A percentile compares a stretch with the other conserved stretches of the same genome.
These are phyloP conservation scores for Alternaria sp. DNA, from an alignment of 2,329 filamentous ascomycete species.

Conservation along the genomic window DNA sequence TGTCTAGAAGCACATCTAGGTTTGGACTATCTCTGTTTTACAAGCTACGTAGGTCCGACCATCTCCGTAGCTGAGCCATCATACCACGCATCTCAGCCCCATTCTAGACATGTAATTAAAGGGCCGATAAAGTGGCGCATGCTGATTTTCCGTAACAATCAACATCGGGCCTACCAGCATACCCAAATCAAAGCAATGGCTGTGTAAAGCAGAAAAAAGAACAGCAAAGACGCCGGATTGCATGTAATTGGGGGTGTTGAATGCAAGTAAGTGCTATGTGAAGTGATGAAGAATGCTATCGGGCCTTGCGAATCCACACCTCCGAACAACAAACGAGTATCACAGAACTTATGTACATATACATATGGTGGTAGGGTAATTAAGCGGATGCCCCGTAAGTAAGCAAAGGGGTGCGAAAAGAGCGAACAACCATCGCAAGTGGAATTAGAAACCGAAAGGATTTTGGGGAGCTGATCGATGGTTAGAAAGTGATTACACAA, in stretches of 20 bases:
- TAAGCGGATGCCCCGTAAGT: background rate
- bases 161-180: background rate
- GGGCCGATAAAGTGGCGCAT: background rate
- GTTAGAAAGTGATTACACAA: slow-evolving; percentile 12
- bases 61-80: background rate
- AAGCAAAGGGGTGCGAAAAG: background rate
- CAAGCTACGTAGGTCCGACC: background rate
- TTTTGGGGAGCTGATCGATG: slow-evolving; percentile 69
- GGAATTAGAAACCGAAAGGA: slow-evolving; percentile 70
- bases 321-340: background rate
- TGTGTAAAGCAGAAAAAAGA: background rate
- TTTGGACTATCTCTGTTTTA: background rate
- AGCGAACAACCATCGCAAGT: background rate
- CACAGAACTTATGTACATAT: slow-evolving; percentile 21
- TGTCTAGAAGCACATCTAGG: background rate
- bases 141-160: background rate
- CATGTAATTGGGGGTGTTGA: background rate
- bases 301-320: background rate
- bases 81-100: background rate
- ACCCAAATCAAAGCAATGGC: background rate
- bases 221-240: background rate
- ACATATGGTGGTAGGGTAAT: slow-evolving; percentile 10
- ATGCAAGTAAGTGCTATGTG: background rate
- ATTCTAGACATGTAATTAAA: background rate
- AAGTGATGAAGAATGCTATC: background rate